These are phyloP conservation scores for Buddleja alternifolia DNA, from an alignment of 257 asterid genomes.

Conservation along the genomic window DNA sequence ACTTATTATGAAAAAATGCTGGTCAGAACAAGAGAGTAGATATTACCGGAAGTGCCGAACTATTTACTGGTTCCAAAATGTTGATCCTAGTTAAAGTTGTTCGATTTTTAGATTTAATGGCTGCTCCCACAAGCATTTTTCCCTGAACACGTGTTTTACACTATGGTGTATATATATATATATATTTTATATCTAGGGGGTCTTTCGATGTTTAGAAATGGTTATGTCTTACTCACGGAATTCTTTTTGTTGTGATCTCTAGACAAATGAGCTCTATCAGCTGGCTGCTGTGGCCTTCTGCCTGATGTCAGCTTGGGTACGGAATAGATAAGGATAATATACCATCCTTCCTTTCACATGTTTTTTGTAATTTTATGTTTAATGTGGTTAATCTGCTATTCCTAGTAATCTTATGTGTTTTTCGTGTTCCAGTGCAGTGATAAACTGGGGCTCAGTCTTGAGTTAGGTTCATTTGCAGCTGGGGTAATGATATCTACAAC, in stretches of 20 bases:
- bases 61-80: conserved; percentile 10
- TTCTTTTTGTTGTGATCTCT: conserved; percentile 37
- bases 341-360: conserved; percentile 7
- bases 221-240: conserved; percentile 30
- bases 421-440: conserved; percentile 87
- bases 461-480: conserved; percentile 90
- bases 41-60: not conserved
- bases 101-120: not conserved
- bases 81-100: conserved; percentile 12
- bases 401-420: conserved; percentile 23
- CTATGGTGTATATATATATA: not conserved
- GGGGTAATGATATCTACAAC: conserved; percentile 96
- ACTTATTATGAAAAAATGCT: not conserved
- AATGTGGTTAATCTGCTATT: conserved; percentile 15
- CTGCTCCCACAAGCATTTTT: not conserved
- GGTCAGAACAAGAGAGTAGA: not conserved
- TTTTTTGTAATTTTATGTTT: not conserved
- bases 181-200: not conserved
- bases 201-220: not conserved
- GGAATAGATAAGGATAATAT: conserved; percentile 27
- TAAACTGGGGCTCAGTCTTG: conserved; percentile 94
- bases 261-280: conserved; percentile 95
- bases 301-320: conserved; percentile 94
- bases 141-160: not conserved
- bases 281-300: conserved; percentile 97